Percentiles rank a stretch among this genome's conserved stretches.
Conservation (phyloP, 305 asterid genomes). For the Salvia sclarea region DNA sequence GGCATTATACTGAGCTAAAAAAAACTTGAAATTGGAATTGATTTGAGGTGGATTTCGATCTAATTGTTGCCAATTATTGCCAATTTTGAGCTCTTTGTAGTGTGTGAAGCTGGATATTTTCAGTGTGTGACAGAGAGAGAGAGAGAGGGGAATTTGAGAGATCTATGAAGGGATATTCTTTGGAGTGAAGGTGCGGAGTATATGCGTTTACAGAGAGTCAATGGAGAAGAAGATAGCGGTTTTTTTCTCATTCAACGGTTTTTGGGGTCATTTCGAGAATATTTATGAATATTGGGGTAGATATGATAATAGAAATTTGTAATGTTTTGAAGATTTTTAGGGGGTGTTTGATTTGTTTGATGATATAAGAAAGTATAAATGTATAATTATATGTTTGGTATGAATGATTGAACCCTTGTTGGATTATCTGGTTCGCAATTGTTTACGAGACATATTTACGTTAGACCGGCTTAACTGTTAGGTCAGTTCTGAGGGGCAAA, state of each 20-base stretch:
- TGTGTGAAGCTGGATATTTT: background rate
- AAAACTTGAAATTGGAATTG: conserved; percentile 25
- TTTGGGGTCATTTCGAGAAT: background rate
- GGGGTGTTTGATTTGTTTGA: too few species aligned
- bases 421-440: too few species aligned
- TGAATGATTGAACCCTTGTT: too few species aligned
- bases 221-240: conserved; percentile 11
- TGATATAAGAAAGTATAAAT: too few species aligned
- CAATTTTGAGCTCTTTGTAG: background rate
- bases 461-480: too few species aligned
- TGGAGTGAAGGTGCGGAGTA: conserved; percentile 37
- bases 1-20: conserved; percentile 39
- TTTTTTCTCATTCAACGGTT: conserved; percentile 3
- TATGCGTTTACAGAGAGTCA: conserved; percentile 50
- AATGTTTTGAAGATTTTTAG: background rate
- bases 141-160: conserved; percentile 19
- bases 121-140: conserved; percentile 10
- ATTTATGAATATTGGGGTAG: background rate
- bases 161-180: conserved; percentile 53
- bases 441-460: too few species aligned
- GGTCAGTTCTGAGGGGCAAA: too few species aligned
- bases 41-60: conserved; percentile 21
- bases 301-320: background rate
- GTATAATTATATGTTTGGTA: too few species aligned
- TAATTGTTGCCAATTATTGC: background rate